A percentile compares a stretch with the other conserved stretches of the same genome.
phyloP scores from a whole-genome alignment of 495 filamentous ascomycete species.

The Xanthoparmelia taractica region DNA sequence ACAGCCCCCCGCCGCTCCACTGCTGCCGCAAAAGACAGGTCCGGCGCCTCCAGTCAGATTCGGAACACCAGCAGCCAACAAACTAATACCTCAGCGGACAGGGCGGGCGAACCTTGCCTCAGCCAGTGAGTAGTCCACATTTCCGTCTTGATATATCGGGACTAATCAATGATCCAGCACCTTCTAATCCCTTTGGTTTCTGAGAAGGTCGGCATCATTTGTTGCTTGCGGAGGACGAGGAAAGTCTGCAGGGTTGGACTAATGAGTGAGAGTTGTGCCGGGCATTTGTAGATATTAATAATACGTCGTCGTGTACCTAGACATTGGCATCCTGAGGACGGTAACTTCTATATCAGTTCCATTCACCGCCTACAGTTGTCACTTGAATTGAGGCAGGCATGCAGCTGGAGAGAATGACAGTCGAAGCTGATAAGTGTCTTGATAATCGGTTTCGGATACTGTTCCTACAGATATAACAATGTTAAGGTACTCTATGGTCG shows the following conservation, averaged over 20 bases:
- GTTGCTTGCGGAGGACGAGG: neutral
- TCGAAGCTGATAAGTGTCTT: too few species aligned
- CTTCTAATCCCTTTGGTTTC: conserved; percentile 89
- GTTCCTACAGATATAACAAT: too few species aligned
- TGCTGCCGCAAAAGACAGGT: conserved; percentile 84
- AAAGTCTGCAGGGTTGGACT: conserved; percentile 11
- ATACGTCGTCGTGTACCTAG: neutral
- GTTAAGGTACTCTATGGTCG: too few species aligned
- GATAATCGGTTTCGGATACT: too few species aligned
- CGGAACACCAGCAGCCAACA: conserved; percentile 64
- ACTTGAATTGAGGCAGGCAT: neutral
- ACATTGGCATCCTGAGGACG: neutral
- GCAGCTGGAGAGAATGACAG: neutral
- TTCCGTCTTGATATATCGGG: conserved; percentile 4
- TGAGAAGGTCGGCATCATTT: conserved; percentile 28
- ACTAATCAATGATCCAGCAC: conserved; percentile 47
- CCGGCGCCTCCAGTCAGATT: conserved; percentile 88
- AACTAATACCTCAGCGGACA: conserved; percentile 80
- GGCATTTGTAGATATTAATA: conserved; percentile 16
- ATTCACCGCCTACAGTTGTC: neutral
- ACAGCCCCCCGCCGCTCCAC: conserved; percentile 44
- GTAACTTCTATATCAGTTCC: neutral
- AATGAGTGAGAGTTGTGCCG: neutral
- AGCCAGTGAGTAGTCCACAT: conserved; percentile 75
- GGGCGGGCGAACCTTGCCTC: conserved; percentile 85